phyloP scores from a whole-genome alignment of 202 grass and related monocot species.

The Hordeum pubiflorum region DNA sequence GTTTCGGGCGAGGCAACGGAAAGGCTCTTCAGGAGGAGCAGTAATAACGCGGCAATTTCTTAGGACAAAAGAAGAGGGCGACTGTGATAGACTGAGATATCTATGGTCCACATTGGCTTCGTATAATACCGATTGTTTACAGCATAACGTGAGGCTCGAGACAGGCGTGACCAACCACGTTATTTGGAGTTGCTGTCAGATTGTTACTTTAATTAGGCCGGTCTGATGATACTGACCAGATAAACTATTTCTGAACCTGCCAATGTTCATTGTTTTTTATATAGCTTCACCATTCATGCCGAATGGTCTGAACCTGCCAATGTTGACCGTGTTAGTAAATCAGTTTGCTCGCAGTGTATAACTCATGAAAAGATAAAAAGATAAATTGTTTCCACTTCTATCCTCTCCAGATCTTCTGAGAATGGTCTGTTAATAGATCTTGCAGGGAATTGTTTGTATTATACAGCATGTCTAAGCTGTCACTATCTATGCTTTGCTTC shows the following conservation, averaged over 20 bases:
- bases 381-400: neutral
- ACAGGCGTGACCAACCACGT: neutral
- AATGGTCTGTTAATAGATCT: neutral
- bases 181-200: neutral
- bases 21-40: neutral
- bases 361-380: neutral
- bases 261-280: too few species aligned
- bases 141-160: neutral
- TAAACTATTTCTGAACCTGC: neutral
- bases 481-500: slow-evolving; percentile 13
- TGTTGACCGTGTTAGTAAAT: slow-evolving; percentile 7
- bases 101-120: neutral
- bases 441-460: neutral
- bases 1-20: neutral
- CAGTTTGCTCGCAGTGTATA: neutral
- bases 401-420: neutral
- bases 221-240: neutral
- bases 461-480: neutral
- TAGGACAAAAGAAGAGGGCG: neutral
- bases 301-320: neutral
- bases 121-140: neutral
- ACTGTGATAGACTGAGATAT: neutral
- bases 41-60: neutral
- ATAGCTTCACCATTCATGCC: too few species aligned
- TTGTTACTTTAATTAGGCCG: neutral